Percentiles rank a stretch among this genome's conserved stretches.
phyloP scores from a whole-genome alignment of 108 stramenopile genomes.

The Pinguiococcus pyrenoidosus region DNA sequence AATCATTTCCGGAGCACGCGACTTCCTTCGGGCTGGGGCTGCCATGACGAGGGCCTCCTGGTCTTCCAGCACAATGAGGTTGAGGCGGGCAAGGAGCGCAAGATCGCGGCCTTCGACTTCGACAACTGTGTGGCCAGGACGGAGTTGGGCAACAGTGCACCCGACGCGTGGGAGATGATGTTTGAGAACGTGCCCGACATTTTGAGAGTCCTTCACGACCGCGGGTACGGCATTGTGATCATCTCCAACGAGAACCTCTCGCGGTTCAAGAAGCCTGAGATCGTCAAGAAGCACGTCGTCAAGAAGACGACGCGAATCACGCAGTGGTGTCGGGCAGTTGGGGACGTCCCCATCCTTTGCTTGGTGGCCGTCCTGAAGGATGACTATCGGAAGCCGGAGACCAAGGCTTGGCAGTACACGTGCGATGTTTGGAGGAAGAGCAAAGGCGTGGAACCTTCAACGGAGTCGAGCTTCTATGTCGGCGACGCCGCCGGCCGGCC shows the following conservation, averaged over 20 bases:
- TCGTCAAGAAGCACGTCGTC: not conserved
- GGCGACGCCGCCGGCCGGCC: slow-evolving; percentile 5
- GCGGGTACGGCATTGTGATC: slow-evolving; percentile 1
- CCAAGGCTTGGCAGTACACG: too few species aligned
- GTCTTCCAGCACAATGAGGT: too few species aligned
- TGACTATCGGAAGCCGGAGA: not conserved
- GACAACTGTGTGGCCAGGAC: too few species aligned
- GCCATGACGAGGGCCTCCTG: too few species aligned
- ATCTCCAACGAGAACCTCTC: slow-evolving; percentile 1
- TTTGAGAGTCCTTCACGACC: not conserved
- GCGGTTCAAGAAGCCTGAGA: slow-evolving; percentile 4
- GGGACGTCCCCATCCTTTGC: not conserved
- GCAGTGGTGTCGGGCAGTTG: not conserved
- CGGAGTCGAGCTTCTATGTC: slow-evolving; percentile 1
- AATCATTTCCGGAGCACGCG: too few species aligned
- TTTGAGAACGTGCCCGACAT: too few species aligned
- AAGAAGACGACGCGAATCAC: not conserved
- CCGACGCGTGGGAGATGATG: too few species aligned
- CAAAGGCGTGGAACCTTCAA: not conserved
- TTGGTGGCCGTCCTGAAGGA: slow-evolving; percentile 1
- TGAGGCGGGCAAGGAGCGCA: too few species aligned
- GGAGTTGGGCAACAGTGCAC: too few species aligned
- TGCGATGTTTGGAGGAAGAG: not conserved
- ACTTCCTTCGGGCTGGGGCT: too few species aligned
- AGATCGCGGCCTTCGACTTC: too few species aligned